phyloP scores from a whole-genome alignment of 1,284 basidiomycete species.

The Athelia sp. region DNA sequence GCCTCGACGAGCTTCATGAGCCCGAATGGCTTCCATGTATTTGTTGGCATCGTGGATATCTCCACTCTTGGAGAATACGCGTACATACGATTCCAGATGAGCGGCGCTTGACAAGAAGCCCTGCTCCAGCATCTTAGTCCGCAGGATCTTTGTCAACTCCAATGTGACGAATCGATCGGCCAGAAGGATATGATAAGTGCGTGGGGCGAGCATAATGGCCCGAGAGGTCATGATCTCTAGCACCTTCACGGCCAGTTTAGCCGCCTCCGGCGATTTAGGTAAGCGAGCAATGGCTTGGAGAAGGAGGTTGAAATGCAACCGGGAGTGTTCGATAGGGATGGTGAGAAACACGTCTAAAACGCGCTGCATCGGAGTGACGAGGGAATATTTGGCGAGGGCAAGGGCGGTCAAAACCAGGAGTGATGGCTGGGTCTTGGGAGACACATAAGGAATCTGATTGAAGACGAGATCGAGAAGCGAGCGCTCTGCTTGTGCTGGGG shows the following conservation, averaged over 20 bases:
- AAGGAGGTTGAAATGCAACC: slow-evolving; percentile 49
- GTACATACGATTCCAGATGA: slow-evolving; percentile 45
- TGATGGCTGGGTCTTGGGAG: slow-evolving; percentile 30
- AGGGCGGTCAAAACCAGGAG: slow-evolving; percentile 43
- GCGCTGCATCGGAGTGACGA: slow-evolving; percentile 36
- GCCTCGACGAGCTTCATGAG: slow-evolving; percentile 2
- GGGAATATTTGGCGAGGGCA: slow-evolving; percentile 43
- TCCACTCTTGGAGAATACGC: slow-evolving; percentile 41
- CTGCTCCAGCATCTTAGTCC: slow-evolving; percentile 35
- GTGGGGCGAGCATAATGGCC: slow-evolving; percentile 32
- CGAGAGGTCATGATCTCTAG: slow-evolving; percentile 40
- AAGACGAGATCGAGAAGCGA: slow-evolving; percentile 33
- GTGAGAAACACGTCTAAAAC: slow-evolving; percentile 41
- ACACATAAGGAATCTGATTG: slow-evolving; percentile 26
- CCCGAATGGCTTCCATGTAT: slow-evolving; percentile 34
- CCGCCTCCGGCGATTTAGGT: slow-evolving; percentile 34
- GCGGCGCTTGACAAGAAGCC: slow-evolving; percentile 31
- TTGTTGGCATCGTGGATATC: slow-evolving; percentile 32
- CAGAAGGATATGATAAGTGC: slow-evolving; percentile 43
- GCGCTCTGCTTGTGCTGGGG: slow-evolving; percentile 33
- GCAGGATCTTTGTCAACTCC: slow-evolving; percentile 42
- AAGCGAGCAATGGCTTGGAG: slow-evolving; percentile 45
- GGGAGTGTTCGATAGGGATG: slow-evolving; percentile 24
- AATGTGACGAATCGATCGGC: slow-evolving; percentile 43
- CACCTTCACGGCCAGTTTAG: slow-evolving; percentile 34